phyloP scores from a whole-genome alignment of 2,329 filamentous ascomycete genomes.

The Aureobasidium leucospermi region DNA sequence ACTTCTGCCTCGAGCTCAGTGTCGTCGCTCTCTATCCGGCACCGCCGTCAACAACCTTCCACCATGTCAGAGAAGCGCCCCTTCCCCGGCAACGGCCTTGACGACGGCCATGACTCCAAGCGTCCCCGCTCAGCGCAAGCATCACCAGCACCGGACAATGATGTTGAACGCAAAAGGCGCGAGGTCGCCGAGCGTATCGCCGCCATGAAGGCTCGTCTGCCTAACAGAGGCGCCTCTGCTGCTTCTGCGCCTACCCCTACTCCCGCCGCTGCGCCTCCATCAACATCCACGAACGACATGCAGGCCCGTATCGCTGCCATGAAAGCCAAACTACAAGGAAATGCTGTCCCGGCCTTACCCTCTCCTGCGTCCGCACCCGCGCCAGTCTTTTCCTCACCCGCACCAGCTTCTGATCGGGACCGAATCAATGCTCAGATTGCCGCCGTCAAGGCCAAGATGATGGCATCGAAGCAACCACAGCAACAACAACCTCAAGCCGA shows the following conservation, averaged over 20 bases:
- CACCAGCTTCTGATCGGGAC: slow-evolving; percentile 13
- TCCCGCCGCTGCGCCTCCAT: not conserved
- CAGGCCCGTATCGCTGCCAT: slow-evolving; percentile 16
- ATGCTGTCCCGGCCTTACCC: slow-evolving; percentile 9
- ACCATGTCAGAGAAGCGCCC: slow-evolving; percentile 39
- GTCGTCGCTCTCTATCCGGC: not conserved
- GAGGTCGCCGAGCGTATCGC: slow-evolving; percentile 28
- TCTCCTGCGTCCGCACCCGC: slow-evolving; percentile 14
- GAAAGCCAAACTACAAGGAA: slow-evolving; percentile 14
- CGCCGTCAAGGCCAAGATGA: slow-evolving; percentile 26
- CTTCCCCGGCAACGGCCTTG: slow-evolving; percentile 28
- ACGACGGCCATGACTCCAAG: slow-evolving; percentile 32
- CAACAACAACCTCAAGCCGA: not conserved
- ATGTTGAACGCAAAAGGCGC: slow-evolving; percentile 27
- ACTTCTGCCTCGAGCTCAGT: not conserved
- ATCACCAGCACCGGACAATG: slow-evolving; percentile 27
- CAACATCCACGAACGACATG: slow-evolving; percentile 4
- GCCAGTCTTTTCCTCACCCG: slow-evolving; percentile 17
- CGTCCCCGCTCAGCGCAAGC: slow-evolving; percentile 32
- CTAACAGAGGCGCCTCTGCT: slow-evolving; percentile 18
- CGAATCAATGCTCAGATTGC: slow-evolving; percentile 22
- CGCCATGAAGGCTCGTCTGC: slow-evolving; percentile 28
- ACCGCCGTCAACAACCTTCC: not conserved
- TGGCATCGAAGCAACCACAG: slow-evolving; percentile 17
- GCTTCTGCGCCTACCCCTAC: slow-evolving; percentile 13